Conservation (phyloP, 495 filamentous ascomycete species). For the Zalerion maritima region DNA sequence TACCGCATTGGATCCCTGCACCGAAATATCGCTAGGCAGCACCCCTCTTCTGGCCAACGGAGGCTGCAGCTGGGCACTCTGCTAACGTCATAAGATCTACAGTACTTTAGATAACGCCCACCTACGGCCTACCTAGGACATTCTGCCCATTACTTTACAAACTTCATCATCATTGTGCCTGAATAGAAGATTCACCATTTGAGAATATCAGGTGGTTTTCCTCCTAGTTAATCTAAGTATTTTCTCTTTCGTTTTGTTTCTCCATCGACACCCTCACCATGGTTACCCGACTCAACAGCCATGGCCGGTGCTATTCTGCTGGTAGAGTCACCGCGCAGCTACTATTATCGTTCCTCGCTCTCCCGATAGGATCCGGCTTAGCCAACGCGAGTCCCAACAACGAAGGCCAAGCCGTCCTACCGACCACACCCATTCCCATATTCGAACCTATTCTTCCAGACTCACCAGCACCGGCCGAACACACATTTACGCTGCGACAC, state of each 20-base stretch:
- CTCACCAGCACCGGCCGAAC: conserved; percentile 24
- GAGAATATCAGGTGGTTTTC: no score
- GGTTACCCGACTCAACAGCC: conserved; percentile 13
- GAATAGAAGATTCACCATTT: no score
- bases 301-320: conserved; percentile 34
- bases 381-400: conserved; percentile 9
- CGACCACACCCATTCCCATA: conserved; percentile 21
- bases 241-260: conserved; percentile 12
- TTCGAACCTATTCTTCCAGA: conserved; percentile 24
- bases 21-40: no score
- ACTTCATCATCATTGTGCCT: no score
- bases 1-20: no score
- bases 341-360: conserved; percentile 48
- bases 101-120: no score
- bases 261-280: conserved; percentile 12
- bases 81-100: no score
- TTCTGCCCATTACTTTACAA: no score
- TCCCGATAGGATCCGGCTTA: conserved; percentile 25
- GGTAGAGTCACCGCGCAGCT: conserved; percentile 44
- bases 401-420: conserved; percentile 8
- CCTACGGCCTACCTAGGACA: no score
- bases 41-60: no score
- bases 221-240: no score
- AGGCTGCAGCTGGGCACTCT: no score
- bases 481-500: conserved; percentile 59